Base-by-base conservation (phyloP, 805 yeast genomes). In the Lipomyces chichibuensis region DNA sequence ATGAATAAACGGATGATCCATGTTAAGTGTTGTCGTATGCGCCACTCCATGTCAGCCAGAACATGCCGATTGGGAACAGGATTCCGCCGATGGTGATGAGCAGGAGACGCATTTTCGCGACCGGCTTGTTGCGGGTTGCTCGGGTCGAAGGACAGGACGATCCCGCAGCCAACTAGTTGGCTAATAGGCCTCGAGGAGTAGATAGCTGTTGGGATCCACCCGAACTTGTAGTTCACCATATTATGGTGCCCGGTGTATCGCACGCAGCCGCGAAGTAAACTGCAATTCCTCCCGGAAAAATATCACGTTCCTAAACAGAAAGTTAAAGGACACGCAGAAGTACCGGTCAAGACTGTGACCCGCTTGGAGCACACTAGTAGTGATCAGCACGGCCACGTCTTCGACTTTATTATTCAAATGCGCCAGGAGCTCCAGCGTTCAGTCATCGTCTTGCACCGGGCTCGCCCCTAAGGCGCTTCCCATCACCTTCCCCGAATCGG, bases 41-140 rank as follows among this genome's bases (percentile, higher is more conserved):
- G 75, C 97, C 97, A 13, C 94, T 81, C 97, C 97, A 92, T 65
- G 90, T 85, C 77, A 92, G 82, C 97, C 97, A 90, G 74, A 92
- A 82, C 69, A 92, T 80, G 63, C 97, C 97, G 62, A 86, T 81
- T 33, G 96, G 89, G 80, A 92, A 91, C 7, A 84, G 75, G 63
- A 91, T 71, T 29, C 88, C 87, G 43, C 96, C 93, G 55, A 83
- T 77, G 78, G 91, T 84, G 89, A 91, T 86, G 49, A 93, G 87
- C 20, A 88, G 86, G 65, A 92, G 81, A 78, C 97, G 86, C 51
- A 87, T 89, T 77, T 92, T 97, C 0, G 97, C 96, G 25, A 88
- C 84, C 2, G 87, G 85, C 69, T 79, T 81, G 60, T 88, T 87
- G 53, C 83, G 84, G 74, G 87, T 86, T 14, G 75, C 80, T 46